Base-by-base conservation (phyloP, 345 rosid species). In the Corchorus olitorius region DNA sequence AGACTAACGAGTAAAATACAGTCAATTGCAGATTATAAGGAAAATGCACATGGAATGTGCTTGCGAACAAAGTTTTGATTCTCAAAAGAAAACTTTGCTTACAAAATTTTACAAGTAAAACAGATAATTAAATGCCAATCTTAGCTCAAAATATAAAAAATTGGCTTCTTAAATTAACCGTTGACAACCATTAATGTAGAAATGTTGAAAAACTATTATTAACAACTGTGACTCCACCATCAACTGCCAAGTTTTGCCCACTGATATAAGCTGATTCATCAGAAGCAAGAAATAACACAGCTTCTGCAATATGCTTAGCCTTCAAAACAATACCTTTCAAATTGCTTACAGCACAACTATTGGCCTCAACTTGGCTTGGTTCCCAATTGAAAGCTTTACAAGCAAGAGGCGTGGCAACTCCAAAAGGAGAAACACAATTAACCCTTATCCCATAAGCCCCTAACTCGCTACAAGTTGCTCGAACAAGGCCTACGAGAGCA, bases 381-480 rank as follows among this genome's bases (percentile, higher is more conserved):
- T 83, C 68, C 83, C 88, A 59, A 62, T 88, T 82, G 60, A 75
- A 91, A 20, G 87, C 85, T 8, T 16, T 71, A 65, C 98, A 94
- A 45, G 90, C 72, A 17, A 93, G 87, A 19, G 98, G 98, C 1
- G 99, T 94, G 1, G 88, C 98, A 0, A 94, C 88, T 22, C 99
- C 99, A 63, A 77, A 94, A 0, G 98, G 98, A 12, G 98, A 89
- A 3, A 94, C 75, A 41, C 92, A 89, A 46, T 94, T 94, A 39
- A 94, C 98, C 78, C 98, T 82, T 65, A 94, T 93, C 82, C 98
- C 98, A 35, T 93, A 65, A 12, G 77, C 84, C 65, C 98, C 98
- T 11, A 94, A 83, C 81, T 91, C 98, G 8, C 93, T 83, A 2
- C 91, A 88, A 3, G 98, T 92, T 10, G 97, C 58, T 64, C 88